These are phyloP conservation scores for Aspergillus aculeatus DNA, from an alignment of 2,329 filamentous ascomycete genomes.

Conservation along the genomic window DNA sequence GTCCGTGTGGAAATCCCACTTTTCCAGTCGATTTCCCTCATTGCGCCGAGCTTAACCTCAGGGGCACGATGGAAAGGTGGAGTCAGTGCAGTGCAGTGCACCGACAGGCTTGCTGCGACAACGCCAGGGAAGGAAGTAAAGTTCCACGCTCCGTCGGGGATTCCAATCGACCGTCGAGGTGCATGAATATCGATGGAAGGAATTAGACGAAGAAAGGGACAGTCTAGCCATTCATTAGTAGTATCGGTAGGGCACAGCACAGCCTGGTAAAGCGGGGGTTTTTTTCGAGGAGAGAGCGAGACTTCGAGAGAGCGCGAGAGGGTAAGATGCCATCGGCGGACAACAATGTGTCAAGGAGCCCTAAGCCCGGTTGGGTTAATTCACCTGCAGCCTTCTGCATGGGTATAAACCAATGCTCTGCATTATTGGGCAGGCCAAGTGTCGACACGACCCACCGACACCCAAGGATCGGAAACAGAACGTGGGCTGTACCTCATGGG, in stretches of 20 bases:
- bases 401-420: neutral
- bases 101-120: constrained; percentile 4
- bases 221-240: constrained; percentile 1
- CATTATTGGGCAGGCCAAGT: neutral
- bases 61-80: constrained; percentile 14
- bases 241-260: neutral
- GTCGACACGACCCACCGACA: neutral
- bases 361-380: neutral
- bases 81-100: constrained; percentile 10
- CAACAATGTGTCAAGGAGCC: neutral
- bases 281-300: too few relatives aligned
- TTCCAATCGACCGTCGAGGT: constrained; percentile 7
- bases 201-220: neutral
- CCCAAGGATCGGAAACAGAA: neutral
- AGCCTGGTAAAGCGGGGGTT: neutral
- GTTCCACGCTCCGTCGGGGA: constrained; percentile 8
- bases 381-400: neutral
- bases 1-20: neutral
- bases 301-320: neutral
- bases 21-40: neutral
- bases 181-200: neutral
- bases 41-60: constrained; percentile 15
- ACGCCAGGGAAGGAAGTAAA: constrained; percentile 6
- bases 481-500: neutral
- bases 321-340: neutral